Evolutionary conservation across 2,329 filamentous ascomycete genomes (phyloP).

Genomic region (Fonsecaea pugnacius): DNA sequence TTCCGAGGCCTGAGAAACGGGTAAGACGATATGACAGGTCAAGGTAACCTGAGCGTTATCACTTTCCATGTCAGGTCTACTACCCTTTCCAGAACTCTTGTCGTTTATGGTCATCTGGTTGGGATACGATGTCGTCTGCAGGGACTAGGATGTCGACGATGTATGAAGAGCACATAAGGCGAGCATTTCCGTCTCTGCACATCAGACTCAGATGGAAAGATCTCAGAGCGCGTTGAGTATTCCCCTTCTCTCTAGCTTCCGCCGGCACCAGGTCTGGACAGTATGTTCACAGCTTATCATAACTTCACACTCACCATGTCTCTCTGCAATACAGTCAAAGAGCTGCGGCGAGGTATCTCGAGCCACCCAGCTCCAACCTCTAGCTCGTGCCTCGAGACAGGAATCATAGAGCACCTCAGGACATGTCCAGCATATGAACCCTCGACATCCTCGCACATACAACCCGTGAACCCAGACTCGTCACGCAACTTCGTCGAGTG

Average conservation of each 20-base stretch:
- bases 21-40: neutral
- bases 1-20: neutral
- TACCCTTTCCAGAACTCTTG: neutral
- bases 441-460: neutral
- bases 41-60: neutral
- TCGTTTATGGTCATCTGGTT: neutral
- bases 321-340: constrained; percentile 6
- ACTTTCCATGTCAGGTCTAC: neutral
- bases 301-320: constrained; percentile 15
- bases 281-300: constrained; percentile 11
- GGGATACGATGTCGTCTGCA: neutral
- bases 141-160: neutral
- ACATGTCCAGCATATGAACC: constrained; percentile 1
- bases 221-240: neutral
- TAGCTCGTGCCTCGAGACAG: neutral
- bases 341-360: neutral
- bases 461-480: neutral
- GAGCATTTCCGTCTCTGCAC: neutral
- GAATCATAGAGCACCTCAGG: neutral
- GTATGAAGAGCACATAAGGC: neutral
- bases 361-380: neutral
- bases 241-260: neutral
- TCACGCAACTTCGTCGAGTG: constrained; percentile 9
- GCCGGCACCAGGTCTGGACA: neutral
- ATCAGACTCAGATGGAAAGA: neutral